Conservation (phyloP, 2,329 filamentous ascomycete species). For the Epichloe typhina region DNA sequence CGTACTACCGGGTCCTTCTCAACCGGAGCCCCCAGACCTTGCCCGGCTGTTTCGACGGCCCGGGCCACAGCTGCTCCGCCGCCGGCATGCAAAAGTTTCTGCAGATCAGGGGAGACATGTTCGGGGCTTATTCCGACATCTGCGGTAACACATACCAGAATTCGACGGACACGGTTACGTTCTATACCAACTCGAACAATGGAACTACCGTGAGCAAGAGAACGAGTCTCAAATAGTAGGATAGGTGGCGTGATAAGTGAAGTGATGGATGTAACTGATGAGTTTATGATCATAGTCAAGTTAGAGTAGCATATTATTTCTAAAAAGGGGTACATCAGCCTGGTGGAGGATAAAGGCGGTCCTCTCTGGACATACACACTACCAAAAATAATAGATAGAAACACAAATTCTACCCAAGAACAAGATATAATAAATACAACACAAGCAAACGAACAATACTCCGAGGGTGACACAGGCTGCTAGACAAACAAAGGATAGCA, state of each 20-base stretch:
- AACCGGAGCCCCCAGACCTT: constrained; percentile 30
- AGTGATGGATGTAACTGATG: neutral
- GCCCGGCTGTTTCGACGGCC: constrained; percentile 28
- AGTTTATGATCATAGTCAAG: no score
- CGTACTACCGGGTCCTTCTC: constrained; percentile 30
- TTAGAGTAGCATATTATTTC: no score
- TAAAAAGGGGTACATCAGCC: no score
- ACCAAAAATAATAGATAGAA: no score
- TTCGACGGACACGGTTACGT: constrained; percentile 20
- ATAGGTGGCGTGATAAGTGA: neutral
- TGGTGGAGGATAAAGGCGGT: no score
- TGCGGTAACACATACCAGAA: constrained; percentile 24
- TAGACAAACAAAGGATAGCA: no score
- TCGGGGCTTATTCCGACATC: constrained; percentile 26
- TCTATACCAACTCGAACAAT: constrained; percentile 19
- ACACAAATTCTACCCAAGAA: no score
- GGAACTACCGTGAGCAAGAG: constrained; percentile 9
- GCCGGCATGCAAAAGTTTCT: constrained; percentile 26
- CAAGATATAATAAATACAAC: no score
- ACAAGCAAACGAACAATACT: no score
- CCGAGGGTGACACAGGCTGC: no score
- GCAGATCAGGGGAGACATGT: constrained; percentile 22
- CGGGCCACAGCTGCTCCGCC: constrained; percentile 29
- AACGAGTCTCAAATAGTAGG: neutral
- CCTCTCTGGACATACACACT: no score